Percentiles rank a stretch among this genome's conserved stretches.
Conservation (phyloP, 805 yeast genomes). For the Candida suzukii region DNA sequence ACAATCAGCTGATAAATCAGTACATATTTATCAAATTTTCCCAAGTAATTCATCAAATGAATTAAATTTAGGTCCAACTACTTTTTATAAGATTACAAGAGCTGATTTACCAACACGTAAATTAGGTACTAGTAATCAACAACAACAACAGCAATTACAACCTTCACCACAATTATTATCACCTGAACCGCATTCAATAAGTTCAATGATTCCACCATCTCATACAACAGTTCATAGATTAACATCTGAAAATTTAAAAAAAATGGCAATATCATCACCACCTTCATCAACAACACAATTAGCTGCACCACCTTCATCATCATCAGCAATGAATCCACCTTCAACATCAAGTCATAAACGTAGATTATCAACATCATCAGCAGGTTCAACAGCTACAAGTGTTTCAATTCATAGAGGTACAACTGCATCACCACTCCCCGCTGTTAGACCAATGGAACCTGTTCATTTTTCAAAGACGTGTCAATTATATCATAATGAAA, state of each 20-base stretch:
- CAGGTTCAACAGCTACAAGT: constrained; percentile 27
- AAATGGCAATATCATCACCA: constrained; percentile 2
- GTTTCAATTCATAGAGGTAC: constrained; percentile 19
- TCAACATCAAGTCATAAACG: constrained; percentile 29
- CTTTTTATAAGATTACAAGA: constrained; percentile 42
- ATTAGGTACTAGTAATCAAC: no score
- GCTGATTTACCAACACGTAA: constrained; percentile 45
- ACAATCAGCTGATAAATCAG: constrained; percentile 84
- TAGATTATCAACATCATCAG: constrained; percentile 33
- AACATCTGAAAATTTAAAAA: constrained; percentile 16
- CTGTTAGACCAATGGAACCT: constrained; percentile 35
- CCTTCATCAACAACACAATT: constrained; percentile 2
- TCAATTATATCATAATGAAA: constrained; percentile 72
- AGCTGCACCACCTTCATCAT: constrained; percentile 2
- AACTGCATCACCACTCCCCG: constrained; percentile 36
- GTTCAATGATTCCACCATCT: constrained; percentile 1
- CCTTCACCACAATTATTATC: constrained; percentile 1
- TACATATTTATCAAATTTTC: constrained; percentile 55
- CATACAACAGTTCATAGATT: constrained; percentile 3
- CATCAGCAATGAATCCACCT: constrained; percentile 24
- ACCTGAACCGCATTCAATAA: not conserved
- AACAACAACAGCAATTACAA: constrained; percentile 2
- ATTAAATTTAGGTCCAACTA: constrained; percentile 30
- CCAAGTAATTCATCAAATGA: constrained; percentile 13
- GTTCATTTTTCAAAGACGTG: constrained; percentile 28